Base-by-base conservation (phyloP, 768 basidiomycete genomes). In the Gymnopilus dilepis region DNA sequence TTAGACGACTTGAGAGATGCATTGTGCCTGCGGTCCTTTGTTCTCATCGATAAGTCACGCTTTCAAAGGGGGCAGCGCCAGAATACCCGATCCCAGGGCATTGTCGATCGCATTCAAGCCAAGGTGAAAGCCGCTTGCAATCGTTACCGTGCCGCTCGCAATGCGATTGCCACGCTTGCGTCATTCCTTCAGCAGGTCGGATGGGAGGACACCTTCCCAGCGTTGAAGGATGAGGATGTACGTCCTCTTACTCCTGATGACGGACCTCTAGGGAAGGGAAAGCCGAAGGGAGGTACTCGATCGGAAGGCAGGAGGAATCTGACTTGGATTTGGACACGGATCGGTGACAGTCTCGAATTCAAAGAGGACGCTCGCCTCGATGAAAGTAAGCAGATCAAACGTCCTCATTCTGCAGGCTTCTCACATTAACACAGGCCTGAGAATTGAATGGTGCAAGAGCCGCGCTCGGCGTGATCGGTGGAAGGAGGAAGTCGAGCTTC, bases 1-100 rank as follows among this genome's bases (percentile, higher is more conserved):
- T 59, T 72, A 1, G 33, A 70, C 24, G 61, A 69, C 11, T 52
- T 72, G 11, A 62, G 69, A 8, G 52, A 62, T 4, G 21, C 51
- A 11, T 55, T 65, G 13, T 37, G 62, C 5, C n/a, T 61, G 24
- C 26, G 31, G 3, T 30, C 59, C 3, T 56, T 60, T n/a, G 47
- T 52, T 19, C 15, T 48, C 51, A 54, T 53, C 6, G 22, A 60
- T 42, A 66, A 63, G 26, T 47, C 33, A 5, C 31, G 58, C 1
- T 66, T 63, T 40, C 24, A 41, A 11, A 55, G 62, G 28, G 65
- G 65, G 0, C 52, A 59, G 3, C 28, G 33, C 15, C 43, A 37
- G 19, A 67, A 65, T 33, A 65, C 60, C 0, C 34, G 54, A n/a
- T 62, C 63, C 24, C 52, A 56, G n/a, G 41, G 47, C 3, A 31